These are phyloP conservation scores for Conoideocrella luteorostrata DNA, from an alignment of 2,329 filamentous ascomycete genomes.

Conservation along the genomic window DNA sequence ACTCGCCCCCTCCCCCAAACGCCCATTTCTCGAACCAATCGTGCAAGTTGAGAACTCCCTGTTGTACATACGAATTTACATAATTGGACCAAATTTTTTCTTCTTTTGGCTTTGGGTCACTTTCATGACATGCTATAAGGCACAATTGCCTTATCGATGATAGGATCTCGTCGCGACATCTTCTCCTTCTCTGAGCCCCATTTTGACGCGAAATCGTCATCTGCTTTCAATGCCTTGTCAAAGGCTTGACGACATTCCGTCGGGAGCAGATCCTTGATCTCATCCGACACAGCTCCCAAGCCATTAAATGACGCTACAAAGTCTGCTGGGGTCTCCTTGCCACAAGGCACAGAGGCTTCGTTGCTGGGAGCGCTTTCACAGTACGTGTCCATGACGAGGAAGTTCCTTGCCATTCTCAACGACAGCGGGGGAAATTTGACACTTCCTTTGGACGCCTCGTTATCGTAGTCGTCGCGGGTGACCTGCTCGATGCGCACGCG, in stretches of 20 bases:
- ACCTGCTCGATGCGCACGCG: constrained; percentile 77
- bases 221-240: constrained; percentile 55
- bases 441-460: constrained; percentile 18
- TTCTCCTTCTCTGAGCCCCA: constrained; percentile 66
- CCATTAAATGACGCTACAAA: constrained; percentile 52
- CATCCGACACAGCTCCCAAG: constrained; percentile 56
- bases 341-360: constrained; percentile 38
- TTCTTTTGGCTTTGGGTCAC: too few species aligned
- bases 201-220: constrained; percentile 64
- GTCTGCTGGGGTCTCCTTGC: constrained; percentile 35
- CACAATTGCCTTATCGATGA: constrained; percentile 60
- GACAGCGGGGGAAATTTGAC: constrained; percentile 42
- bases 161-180: constrained; percentile 42
- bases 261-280: constrained; percentile 60
- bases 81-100: too few species aligned
- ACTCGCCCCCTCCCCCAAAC: too few species aligned
- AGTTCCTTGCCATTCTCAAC: constrained; percentile 46
- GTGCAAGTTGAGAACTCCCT: too few species aligned
- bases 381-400: constrained; percentile 48
- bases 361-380: constrained; percentile 46
- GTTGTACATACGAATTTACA: neutral
- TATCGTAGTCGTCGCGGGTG: constrained; percentile 32
- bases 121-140: constrained; percentile 41
- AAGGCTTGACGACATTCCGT: constrained; percentile 68
- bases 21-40: neutral